These are phyloP conservation scores for Yamagishiella unicocca DNA, from an alignment of 139 green algal genomes.

Conservation along the genomic window DNA sequence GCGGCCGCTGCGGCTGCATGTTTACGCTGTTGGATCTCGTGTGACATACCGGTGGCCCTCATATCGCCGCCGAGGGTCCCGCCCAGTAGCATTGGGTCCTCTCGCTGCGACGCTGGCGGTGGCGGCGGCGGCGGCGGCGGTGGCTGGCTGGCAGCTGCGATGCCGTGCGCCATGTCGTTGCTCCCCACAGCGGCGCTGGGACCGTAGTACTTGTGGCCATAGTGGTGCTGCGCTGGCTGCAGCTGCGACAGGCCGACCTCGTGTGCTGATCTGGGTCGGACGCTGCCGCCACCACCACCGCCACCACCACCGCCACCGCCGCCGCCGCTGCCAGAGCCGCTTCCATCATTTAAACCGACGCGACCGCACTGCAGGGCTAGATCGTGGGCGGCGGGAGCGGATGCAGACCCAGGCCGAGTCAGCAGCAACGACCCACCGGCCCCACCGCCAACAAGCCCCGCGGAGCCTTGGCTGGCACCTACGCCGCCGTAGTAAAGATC, in stretches of 20 bases:
- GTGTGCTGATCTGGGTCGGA: slow-evolving; percentile 13
- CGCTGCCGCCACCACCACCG: background rate
- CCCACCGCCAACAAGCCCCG: background rate
- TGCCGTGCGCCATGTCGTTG: no score
- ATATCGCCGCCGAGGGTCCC: background rate
- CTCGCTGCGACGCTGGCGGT: background rate
- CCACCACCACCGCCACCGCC: background rate
- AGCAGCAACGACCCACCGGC: background rate
- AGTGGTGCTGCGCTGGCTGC: background rate
- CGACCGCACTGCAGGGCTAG: no score
- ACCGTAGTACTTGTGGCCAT: no score
- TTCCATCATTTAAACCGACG: no score
- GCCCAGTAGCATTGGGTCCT: background rate
- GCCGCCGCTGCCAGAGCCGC: background rate
- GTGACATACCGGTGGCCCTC: background rate
- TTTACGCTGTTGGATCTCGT: slow-evolving; percentile 16
- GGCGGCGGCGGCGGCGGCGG: background rate
- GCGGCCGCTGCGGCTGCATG: background rate
- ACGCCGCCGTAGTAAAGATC: background rate
- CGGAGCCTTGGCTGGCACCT: slow-evolving; percentile 22
- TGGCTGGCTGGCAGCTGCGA: background rate
- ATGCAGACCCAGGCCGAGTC: background rate
- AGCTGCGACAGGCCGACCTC: background rate
- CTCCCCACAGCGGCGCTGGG: no score
- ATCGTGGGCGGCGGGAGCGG: background rate